Base-by-base conservation (phyloP, 495 filamentous ascomycete genomes). In the Aspergillus coremiiformis region DNA sequence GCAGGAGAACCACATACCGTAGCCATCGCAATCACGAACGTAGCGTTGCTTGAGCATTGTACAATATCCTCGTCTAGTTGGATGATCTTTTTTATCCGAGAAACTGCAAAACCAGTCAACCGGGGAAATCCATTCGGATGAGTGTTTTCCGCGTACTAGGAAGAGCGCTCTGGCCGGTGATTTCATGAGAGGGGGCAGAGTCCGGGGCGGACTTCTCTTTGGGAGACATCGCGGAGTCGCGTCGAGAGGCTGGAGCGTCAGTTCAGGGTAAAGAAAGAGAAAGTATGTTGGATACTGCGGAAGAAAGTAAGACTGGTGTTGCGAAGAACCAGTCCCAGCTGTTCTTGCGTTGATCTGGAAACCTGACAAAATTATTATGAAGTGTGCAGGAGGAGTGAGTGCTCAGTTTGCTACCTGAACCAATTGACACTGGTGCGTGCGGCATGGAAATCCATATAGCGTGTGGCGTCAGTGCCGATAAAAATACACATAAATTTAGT, bases 41-140 rank as follows among this genome's bases (percentile, higher is more conserved):
- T 88, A 51, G 90, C 92, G 54, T 92, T 94, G 64, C 89, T 94
- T 35, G 90, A 94, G 66, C 89, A 92, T 64, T 83, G 77, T 53
- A 66, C 69, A 56, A 95, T 85, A 55, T 96, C 93, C 26, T 86
- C 84, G 68, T 99, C 93, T 15, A 89, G 76, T 14, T 80, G 77
- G 45, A 99, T 87, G 59, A 97, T 96, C 69, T 91, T 93, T 66
- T 95, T 96, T 43, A 97, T 85, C 50, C 92, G 80, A 12, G 92
- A 86, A 22, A 96, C 93, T 95, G 56, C 23, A 39, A 5, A 19
- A 42, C 7, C 33, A n/a, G 14, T 44, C n/a, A 29, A 23, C 19
- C 12, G 32, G 39, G 7, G 8, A 30, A 1, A 37, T 37, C 12
- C 27, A 23, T 11, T 37, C 29, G 9, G 8, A 10, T 17, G 32